Evolutionary conservation across 2,329 filamentous ascomycete genomes (phyloP).

Genomic region (Lomentospora prolificans): DNA sequence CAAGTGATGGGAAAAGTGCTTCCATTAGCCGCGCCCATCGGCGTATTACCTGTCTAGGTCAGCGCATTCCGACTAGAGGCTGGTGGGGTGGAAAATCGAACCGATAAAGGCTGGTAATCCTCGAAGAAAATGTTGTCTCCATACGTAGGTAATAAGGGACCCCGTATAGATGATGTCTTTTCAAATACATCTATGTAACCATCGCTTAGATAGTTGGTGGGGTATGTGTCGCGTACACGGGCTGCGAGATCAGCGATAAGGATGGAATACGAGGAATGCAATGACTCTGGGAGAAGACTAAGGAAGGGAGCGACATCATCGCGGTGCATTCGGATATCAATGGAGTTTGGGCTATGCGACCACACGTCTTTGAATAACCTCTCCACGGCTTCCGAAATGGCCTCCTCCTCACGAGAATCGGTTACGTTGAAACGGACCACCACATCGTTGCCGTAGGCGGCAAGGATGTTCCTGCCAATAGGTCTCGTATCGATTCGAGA

Average conservation of each 20-base stretch:
- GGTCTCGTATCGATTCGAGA: conserved; percentile 15
- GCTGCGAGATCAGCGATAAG: conserved; percentile 73
- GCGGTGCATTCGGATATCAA: conserved; percentile 72
- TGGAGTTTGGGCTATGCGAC: conserved; percentile 71
- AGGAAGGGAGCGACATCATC: conserved; percentile 71
- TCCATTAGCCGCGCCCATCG: conserved; percentile 87
- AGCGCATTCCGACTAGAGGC: conserved; percentile 8
- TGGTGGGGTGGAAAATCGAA: conserved; percentile 8
- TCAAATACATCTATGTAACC: background rate
- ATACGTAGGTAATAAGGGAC: background rate
- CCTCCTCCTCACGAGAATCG: conserved; percentile 55
- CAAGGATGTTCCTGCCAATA: background rate
- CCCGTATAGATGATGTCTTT: background rate
- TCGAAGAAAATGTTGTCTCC: conserved; percentile 78
- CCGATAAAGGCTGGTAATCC: conserved; percentile 81
- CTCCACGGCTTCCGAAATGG: conserved; percentile 62
- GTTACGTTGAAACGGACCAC: conserved; percentile 81
- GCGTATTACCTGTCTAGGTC: conserved; percentile 41
- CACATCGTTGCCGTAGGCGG: conserved; percentile 65
- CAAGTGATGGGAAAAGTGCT: conserved; percentile 80
- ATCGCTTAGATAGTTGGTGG: conserved; percentile 23
- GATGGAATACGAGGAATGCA: conserved; percentile 61
- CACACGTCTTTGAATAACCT: conserved; percentile 82
- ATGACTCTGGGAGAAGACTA: conserved; percentile 62
- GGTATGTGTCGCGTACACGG: conserved; percentile 68